Conservation (phyloP, 805 yeast species). For the Starmerella asiatica region DNA sequence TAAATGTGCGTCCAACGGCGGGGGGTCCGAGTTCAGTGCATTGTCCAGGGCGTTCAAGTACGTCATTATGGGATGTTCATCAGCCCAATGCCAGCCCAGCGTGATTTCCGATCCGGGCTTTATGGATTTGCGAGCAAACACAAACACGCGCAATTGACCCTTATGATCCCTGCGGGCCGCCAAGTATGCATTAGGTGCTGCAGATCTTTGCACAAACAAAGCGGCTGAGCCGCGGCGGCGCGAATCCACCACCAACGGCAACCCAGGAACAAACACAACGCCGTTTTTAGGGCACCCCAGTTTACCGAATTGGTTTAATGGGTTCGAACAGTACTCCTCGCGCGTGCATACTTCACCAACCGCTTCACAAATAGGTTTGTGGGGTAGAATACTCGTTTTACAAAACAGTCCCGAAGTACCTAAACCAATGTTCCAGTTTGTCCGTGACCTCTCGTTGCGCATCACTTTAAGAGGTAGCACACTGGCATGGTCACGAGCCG, state of each 20-base stretch:
- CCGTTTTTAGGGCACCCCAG: slow-evolving; percentile 59
- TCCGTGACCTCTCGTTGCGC: background rate
- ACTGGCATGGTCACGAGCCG: background rate
- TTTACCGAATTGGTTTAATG: slow-evolving; percentile 59
- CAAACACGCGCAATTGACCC: slow-evolving; percentile 37
- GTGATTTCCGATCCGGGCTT: slow-evolving; percentile 58
- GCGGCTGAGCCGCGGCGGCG: slow-evolving; percentile 64
- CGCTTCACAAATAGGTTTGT: slow-evolving; percentile 45
- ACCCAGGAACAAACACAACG: slow-evolving; percentile 39
- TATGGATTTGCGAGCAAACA: slow-evolving; percentile 45
- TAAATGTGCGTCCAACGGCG: background rate
- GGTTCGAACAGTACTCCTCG: slow-evolving; percentile 47
- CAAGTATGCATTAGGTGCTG: slow-evolving; percentile 63
- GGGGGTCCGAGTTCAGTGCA: background rate
- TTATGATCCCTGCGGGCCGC: slow-evolving; percentile 31
- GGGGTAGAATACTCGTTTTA: slow-evolving; percentile 37
- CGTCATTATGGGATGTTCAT: slow-evolving; percentile 54
- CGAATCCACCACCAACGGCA: slow-evolving; percentile 64
- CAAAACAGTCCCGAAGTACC: slow-evolving; percentile 35
- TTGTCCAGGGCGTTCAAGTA: slow-evolving; percentile 22
- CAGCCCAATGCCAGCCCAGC: slow-evolving; percentile 83
- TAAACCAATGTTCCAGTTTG: slow-evolving; percentile 8
- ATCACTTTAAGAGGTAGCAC: background rate
- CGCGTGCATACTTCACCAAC: slow-evolving; percentile 63
- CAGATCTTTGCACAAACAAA: slow-evolving; percentile 61